Conservation (phyloP, 1,284 basidiomycete species). For the Fomitopsis schrenkii region DNA sequence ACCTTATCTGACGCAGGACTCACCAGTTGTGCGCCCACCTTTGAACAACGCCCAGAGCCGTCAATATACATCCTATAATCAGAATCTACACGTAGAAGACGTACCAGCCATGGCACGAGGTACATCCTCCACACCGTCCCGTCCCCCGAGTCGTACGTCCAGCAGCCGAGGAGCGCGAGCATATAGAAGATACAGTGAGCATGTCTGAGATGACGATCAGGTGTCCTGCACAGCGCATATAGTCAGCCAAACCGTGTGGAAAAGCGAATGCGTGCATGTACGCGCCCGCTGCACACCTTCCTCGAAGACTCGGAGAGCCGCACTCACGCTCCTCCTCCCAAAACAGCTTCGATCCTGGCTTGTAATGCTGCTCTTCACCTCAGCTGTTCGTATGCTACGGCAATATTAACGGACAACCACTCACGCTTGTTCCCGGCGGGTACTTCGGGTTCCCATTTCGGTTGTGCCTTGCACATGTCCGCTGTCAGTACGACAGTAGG, state of each 20-base stretch:
- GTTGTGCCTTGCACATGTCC: conserved; percentile 34
- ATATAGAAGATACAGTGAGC: conserved; percentile 46
- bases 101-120: conserved; percentile 56
- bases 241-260: not conserved
- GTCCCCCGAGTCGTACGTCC: conserved; percentile 25
- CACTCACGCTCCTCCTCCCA: conserved; percentile 25
- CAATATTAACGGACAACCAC: not conserved
- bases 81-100: not conserved
- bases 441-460: conserved; percentile 34
- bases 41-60: too few relatives aligned
- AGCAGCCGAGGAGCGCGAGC: conserved; percentile 38
- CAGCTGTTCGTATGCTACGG: not conserved
- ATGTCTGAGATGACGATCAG: conserved; percentile 53
- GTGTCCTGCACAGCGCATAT: conserved; percentile 11
- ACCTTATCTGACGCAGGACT: not conserved
- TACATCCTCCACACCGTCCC: conserved; percentile 30
- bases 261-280: not conserved
- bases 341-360: conserved; percentile 24
- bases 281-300: too few relatives aligned
- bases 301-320: too few relatives aligned
- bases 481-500: conserved; percentile 24
- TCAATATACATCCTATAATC: too few relatives aligned
- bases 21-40: conserved; percentile 34
- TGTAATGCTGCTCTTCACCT: conserved; percentile 24
- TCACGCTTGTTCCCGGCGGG: conserved; percentile 29